phyloP scores from a whole-genome alignment of 148 eudicot species.

The Limonium bicolor region DNA sequence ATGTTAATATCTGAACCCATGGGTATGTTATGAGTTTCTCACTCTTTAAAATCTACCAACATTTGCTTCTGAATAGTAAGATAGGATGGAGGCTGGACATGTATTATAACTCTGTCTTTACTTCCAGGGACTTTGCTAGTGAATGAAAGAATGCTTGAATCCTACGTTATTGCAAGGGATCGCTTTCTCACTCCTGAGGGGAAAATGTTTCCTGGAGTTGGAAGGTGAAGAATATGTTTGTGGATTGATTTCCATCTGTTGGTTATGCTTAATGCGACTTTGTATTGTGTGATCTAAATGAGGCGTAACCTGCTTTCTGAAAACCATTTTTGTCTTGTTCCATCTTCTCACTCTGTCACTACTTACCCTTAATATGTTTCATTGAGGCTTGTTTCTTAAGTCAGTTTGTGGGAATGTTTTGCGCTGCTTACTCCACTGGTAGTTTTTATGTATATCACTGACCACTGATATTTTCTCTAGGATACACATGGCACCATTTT shows the following conservation, averaged over 20 bases:
- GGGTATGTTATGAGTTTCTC: conserved; percentile 35
- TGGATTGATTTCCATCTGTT: too few relatives aligned
- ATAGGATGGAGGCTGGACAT: neutral
- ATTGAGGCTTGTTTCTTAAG: too few relatives aligned
- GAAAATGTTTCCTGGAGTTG: conserved; percentile 93
- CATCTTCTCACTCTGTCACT: too few relatives aligned
- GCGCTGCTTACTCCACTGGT: neutral
- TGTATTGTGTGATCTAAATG: too few relatives aligned
- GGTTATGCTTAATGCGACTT: too few relatives aligned
- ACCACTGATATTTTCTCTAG: conserved; percentile 35
- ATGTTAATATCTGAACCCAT: conserved; percentile 92
- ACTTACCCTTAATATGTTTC: too few relatives aligned
- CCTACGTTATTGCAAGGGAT: conserved; percentile 93
- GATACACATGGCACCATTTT: conserved; percentile 98
- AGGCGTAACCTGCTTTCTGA: too few relatives aligned
- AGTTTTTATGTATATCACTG: too few relatives aligned
- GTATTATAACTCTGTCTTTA: neutral
- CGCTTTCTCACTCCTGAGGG: conserved; percentile 88
- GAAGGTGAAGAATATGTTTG: too few relatives aligned
- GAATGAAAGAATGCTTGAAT: conserved; percentile 95
- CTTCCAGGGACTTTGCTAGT: conserved; percentile 79
- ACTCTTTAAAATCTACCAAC: neutral
- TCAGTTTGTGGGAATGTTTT: neutral
- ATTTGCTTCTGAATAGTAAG: neutral
- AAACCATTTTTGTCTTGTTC: too few relatives aligned